Evolutionary conservation across 208 protist genomes (phyloP), one percentile per base, ranked within the genome.

Genomic region (Novymonas esmeraldas): DNA sequence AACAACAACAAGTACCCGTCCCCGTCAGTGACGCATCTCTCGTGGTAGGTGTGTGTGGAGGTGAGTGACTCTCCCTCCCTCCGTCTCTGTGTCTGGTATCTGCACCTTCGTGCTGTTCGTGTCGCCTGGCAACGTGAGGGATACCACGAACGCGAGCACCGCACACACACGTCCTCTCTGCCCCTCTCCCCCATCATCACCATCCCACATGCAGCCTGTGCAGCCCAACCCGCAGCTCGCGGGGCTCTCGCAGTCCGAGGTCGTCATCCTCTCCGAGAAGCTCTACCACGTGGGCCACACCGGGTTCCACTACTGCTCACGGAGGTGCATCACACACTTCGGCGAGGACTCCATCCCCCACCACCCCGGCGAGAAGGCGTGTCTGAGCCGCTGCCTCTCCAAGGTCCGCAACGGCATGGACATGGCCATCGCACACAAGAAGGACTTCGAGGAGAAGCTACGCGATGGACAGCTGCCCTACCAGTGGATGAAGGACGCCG

Each of bases 301-400:
- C 51, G 83, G 84, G 41, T 93, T 92, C 60, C 28, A 60, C 41
- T 85, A 87, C 73, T 95, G 89, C 58, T 38, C 74, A 0, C 33
- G 44, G 20, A 59, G 70, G 52, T 93, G 87, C 73, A 79, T 93
- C 60, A 93, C 85, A 1, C 90, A 92, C 74, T 93, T 81, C 66
- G 81, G 70, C 31, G 84, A 91, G 41, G 89, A 95, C 38, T 84
- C 84, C n/a, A 80, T 95, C 42, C 89, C 89, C 16, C 86, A 95
- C 65, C 81, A 90, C 64, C 78, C 77, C 11, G 84, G 89, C 34
- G 89, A 95, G 73, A 89, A 93, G 65, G 44, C 89, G 18, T 95
- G 89, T 61, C 51, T 92, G 1, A 81, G 91, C 29, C 86, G 89
- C 18, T 95, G 89, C 62, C 61, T 90, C 28, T 84, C 51, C 59